Percentiles rank a stretch among this genome's conserved stretches.
These are phyloP conservation scores for Vitis hybrid DNA, from an alignment of 177 flowering plant species.

Conservation along the genomic window DNA sequence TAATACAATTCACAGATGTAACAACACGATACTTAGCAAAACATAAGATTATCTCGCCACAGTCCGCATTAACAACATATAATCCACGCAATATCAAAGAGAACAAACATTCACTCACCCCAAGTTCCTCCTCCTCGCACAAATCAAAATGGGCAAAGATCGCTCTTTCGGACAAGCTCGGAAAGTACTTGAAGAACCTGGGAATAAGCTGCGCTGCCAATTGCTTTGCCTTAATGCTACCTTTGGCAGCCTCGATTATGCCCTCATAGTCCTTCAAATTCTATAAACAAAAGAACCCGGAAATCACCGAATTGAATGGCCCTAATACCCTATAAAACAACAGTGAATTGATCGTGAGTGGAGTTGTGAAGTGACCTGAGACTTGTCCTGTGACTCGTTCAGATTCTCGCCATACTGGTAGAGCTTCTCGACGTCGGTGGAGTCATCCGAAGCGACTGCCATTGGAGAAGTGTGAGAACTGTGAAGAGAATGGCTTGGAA, in stretches of 20 bases:
- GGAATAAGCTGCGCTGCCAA: constrained; percentile 95
- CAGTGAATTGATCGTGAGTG: not conserved
- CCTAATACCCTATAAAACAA: no score
- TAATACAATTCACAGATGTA: no score
- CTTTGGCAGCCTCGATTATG: constrained; percentile 69
- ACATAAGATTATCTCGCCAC: no score
- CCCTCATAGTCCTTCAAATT: constrained; percentile 75
- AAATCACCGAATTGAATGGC: not conserved
- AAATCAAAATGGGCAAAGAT: constrained; percentile 69
- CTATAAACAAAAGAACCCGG: constrained; percentile 22
- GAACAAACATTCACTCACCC: constrained; percentile 39
- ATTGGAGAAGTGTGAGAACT: constrained; percentile 8
- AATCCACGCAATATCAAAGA: no score
- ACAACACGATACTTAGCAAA: no score
- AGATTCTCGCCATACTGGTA: constrained; percentile 92
- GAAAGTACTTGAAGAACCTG: constrained; percentile 88
- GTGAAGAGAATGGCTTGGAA: no score
- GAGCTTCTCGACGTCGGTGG: constrained; percentile 80
- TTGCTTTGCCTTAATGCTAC: constrained; percentile 84
- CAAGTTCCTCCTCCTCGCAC: constrained; percentile 86
- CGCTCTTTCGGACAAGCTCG: constrained; percentile 51
- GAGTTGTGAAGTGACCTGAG: constrained; percentile 50
- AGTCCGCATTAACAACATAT: no score
- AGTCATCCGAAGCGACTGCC: constrained; percentile 55
- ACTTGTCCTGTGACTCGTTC: constrained; percentile 87